Base-by-base conservation (phyloP, 208 protist genomes). In the Crithidia mellificae region DNA sequence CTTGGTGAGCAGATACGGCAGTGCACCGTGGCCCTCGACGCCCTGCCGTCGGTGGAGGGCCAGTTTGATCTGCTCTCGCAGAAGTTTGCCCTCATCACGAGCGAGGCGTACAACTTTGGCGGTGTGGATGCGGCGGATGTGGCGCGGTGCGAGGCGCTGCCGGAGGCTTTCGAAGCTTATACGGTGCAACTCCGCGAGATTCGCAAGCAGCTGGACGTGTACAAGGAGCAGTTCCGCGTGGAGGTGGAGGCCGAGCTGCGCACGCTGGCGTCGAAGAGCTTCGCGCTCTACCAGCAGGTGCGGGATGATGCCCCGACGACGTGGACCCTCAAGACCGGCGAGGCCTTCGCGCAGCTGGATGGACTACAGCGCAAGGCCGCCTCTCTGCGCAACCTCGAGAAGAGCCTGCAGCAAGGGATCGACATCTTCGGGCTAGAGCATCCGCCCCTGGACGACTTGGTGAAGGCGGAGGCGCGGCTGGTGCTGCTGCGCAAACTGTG, bases 371-470 rank as follows among this genome's bases (percentile, higher is more conserved):
- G 83, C 25, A 85, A 95, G 63, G 82, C 97, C n/a, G 55, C 61
- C 9, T 64, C 76, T 17, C 75, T 95, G 22, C 88, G 89, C 14
- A 68, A 75, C 32, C 78, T 77, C 14, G 95, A 97, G 78, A 49
- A 46, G 34, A 69, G 81, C 41, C 86, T 99, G 53, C 84, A 95
- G 73, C 83, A 94, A 53, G 97, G 98, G 25, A 92, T 99, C 61
- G 93, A 97, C 20, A 95, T 99, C 56, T 99, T 99, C 80, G 68
- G 82, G 15, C 77, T 99, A n/a, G 96, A 98, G 15, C 83, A 85
- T 34, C 96, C 96, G 7, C 64, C 58, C 39, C 89, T 98, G 62
- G 88, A 97, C 52, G 97, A 99, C 66, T 65, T 99, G 11, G 79
- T 75, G 9, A 81, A 83, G 62, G 94, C 92, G 0, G 85, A 92